Evolutionary conservation across 805 yeast genomes (phyloP).

Genomic region (Starmera quercuum): DNA sequence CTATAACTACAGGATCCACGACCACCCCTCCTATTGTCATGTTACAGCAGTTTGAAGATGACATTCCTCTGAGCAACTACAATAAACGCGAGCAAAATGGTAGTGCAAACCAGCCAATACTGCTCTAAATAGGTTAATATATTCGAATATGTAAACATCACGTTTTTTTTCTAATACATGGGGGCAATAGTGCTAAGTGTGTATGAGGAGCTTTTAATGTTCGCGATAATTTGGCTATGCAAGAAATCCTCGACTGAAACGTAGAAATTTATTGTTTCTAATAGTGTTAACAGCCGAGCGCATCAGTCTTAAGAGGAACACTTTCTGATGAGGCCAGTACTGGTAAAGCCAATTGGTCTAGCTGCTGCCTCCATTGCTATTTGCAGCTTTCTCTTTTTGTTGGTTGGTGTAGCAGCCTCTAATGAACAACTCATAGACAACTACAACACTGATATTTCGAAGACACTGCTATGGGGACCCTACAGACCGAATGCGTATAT

Average conservation of each 20-base stretch:
- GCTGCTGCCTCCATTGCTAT: background rate
- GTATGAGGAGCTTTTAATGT: too few relatives aligned
- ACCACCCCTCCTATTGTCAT: background rate
- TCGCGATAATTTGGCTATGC: too few relatives aligned
- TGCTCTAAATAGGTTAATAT: conserved; percentile 8
- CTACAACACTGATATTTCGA: conserved; percentile 29
- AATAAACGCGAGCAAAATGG: conserved; percentile 6
- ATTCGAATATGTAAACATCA: too few relatives aligned
- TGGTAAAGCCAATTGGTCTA: too few relatives aligned
- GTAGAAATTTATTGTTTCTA: too few relatives aligned
- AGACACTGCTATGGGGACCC: conserved; percentile 83
- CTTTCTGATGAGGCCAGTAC: too few relatives aligned
- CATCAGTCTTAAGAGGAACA: too few relatives aligned
- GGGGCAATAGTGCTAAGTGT: too few relatives aligned
- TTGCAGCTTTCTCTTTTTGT: background rate
- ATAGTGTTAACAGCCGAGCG: too few relatives aligned
- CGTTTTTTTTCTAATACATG: too few relatives aligned
- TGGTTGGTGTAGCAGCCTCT: background rate
- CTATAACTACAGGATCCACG: conserved; percentile 51
- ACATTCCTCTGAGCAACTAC: conserved; percentile 2
- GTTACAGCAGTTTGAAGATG: background rate
- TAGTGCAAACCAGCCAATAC: conserved; percentile 15
- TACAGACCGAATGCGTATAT: conserved; percentile 81
- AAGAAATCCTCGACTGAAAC: too few relatives aligned
- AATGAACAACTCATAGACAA: conserved; percentile 7